Conservation (phyloP, 768 basidiomycete genomes). For the Termitomyces sp. region DNA sequence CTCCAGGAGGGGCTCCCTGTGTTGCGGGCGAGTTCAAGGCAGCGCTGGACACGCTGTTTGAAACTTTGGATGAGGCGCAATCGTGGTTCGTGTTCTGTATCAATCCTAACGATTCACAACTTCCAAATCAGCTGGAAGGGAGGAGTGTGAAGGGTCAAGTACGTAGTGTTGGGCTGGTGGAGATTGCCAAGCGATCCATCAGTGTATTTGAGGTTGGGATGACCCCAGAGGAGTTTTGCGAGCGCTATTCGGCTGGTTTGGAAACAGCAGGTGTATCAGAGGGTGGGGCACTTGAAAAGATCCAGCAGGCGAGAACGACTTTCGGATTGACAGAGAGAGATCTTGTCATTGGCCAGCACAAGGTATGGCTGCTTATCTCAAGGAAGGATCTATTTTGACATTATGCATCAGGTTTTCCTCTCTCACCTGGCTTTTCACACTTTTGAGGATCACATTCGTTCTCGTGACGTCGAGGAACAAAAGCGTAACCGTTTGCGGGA, state of each 20-base stretch:
- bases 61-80: conserved; percentile 85
- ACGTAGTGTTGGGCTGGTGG: conserved; percentile 69
- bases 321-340: conserved; percentile 62
- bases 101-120: conserved; percentile 91
- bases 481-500: conserved; percentile 76
- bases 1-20: conserved; percentile 48
- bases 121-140: conserved; percentile 92
- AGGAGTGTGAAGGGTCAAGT: conserved; percentile 91
- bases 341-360: conserved; percentile 75
- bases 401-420: conserved; percentile 67
- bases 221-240: conserved; percentile 81
- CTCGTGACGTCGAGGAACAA: conserved; percentile 80
- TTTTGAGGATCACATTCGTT: conserved; percentile 83
- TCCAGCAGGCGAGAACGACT: conserved; percentile 51
- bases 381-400: not conserved
- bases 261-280: conserved; percentile 49
- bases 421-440: conserved; percentile 81
- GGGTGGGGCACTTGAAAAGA: conserved; percentile 52
- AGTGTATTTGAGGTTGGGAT: conserved; percentile 80
- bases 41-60: conserved; percentile 80
- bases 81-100: conserved; percentile 90
- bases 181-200: conserved; percentile 63
- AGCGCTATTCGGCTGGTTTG: conserved; percentile 73
- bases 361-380: conserved; percentile 43
- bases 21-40: conserved; percentile 86